phyloP scores from a whole-genome alignment of 2,329 filamentous ascomycete genomes.

The Aspergillus spinulosporus region DNA sequence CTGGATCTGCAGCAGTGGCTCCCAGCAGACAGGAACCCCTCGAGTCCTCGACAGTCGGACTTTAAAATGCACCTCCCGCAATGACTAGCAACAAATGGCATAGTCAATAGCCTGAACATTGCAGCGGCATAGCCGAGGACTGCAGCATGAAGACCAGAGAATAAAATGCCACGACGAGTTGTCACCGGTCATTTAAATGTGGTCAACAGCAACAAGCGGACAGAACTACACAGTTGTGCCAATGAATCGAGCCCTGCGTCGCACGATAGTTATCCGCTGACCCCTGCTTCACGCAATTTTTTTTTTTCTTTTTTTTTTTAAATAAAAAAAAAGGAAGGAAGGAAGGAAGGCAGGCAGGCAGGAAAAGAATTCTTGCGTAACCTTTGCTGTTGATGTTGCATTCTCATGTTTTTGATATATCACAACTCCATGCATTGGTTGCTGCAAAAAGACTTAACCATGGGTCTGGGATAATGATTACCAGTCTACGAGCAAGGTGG shows the following conservation, averaged over 20 bases:
- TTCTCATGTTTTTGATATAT: conserved; percentile 16
- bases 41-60: conserved; percentile 11
- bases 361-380: neutral
- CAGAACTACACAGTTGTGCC: neutral
- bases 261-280: too few species aligned
- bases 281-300: too few species aligned
- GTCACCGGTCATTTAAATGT: neutral
- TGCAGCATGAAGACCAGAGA: too few species aligned
- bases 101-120: neutral
- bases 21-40: conserved; percentile 5
- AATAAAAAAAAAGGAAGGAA: too few species aligned
- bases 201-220: neutral
- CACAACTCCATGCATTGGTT: conserved; percentile 14
- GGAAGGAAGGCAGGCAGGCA: too few species aligned
- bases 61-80: conserved; percentile 13
- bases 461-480: neutral
- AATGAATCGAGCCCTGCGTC: neutral
- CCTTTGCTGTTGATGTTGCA: conserved; percentile 10
- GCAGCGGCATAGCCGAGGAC: too few species aligned
- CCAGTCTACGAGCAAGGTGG: too few species aligned
- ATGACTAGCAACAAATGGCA: conserved; percentile 10
- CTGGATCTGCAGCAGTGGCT: conserved; percentile 2
- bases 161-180: too few species aligned
- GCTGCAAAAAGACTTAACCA: conserved; percentile 11
- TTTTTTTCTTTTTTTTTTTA: too few species aligned